Evolutionary conservation across 1,284 basidiomycete genomes (phyloP).

Genomic region (Psilocybe mexicana): DNA sequence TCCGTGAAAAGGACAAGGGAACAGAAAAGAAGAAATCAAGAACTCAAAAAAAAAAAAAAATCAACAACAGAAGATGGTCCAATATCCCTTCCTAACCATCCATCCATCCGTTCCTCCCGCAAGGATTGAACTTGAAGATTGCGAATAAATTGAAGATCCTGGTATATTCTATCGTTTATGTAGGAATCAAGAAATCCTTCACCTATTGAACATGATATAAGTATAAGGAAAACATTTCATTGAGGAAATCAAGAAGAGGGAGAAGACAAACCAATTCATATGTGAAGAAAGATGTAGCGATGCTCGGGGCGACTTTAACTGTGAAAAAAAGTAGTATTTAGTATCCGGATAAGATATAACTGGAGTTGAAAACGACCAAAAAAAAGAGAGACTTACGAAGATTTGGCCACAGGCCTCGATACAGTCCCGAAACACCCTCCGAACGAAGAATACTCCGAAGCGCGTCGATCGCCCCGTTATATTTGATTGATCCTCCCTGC

Average conservation of each 20-base stretch:
- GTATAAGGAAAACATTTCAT: neutral
- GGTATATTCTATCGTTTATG: neutral
- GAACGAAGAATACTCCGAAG: slow-evolving; percentile 66
- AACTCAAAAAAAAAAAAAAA: neutral
- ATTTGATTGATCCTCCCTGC: slow-evolving; percentile 62
- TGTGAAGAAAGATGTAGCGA: slow-evolving; percentile 83
- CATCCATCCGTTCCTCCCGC: neutral
- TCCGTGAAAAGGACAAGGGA: too few relatives aligned
- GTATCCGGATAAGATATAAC: neutral
- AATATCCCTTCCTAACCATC: neutral
- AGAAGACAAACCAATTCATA: slow-evolving; percentile 68
- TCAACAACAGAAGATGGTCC: neutral
- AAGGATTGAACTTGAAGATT: neutral
- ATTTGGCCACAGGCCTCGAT: slow-evolving; percentile 92
- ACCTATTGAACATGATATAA: slow-evolving; percentile 17
- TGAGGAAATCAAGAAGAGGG: neutral
- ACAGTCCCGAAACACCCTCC: slow-evolving; percentile 78
- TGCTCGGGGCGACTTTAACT: slow-evolving; percentile 92
- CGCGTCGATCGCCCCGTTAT: slow-evolving; percentile 80
- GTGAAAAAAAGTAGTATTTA: slow-evolving; percentile 20
- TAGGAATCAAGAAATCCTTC: slow-evolving; percentile 29
- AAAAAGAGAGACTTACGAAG: slow-evolving; percentile 62
- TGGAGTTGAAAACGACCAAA: neutral
- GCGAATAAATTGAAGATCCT: too few relatives aligned
- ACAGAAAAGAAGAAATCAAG: too few relatives aligned